phyloP scores from a whole-genome alignment of 1,139 yeast species.

The Pichia sp. region DNA sequence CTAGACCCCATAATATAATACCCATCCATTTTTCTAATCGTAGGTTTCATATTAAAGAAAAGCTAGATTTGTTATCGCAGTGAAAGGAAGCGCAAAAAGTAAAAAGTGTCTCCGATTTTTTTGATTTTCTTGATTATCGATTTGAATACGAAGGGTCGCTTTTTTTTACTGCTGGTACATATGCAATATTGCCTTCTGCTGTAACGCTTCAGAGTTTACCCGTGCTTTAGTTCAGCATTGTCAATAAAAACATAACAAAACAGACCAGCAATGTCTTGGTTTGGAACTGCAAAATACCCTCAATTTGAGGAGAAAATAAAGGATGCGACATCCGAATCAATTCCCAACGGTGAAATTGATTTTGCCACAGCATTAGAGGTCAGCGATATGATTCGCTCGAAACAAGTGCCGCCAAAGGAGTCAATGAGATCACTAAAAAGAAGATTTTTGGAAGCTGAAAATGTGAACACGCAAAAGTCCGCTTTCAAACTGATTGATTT shows the following conservation, averaged over 20 bases:
- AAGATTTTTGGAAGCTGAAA: conserved; percentile 51
- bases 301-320: conserved; percentile 62
- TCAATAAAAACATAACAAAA: too few relatives aligned
- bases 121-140: neutral
- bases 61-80: too few relatives aligned
- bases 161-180: neutral
- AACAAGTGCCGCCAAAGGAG: conserved; percentile 74
- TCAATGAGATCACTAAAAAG: conserved; percentile 82
- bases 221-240: too few relatives aligned
- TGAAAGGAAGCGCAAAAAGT: neutral
- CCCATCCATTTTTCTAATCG: too few relatives aligned
- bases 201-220: neutral
- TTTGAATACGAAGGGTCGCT: neutral
- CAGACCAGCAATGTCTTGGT: conserved; percentile 54
- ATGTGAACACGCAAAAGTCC: conserved; percentile 74
- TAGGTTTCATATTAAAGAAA: too few relatives aligned
- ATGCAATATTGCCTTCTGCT: neutral
- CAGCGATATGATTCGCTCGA: conserved; percentile 82
- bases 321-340: conserved; percentile 81
- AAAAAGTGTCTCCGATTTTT: neutral
- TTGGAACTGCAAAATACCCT: conserved; percentile 40
- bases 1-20: neutral
- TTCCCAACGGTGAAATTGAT: conserved; percentile 91
- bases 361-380: conserved; percentile 76
- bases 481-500: conserved; percentile 75